These are phyloP conservation scores for Zygoascus bituminiphila DNA, from an alignment of 805 yeast genomes.

Conservation along the genomic window DNA sequence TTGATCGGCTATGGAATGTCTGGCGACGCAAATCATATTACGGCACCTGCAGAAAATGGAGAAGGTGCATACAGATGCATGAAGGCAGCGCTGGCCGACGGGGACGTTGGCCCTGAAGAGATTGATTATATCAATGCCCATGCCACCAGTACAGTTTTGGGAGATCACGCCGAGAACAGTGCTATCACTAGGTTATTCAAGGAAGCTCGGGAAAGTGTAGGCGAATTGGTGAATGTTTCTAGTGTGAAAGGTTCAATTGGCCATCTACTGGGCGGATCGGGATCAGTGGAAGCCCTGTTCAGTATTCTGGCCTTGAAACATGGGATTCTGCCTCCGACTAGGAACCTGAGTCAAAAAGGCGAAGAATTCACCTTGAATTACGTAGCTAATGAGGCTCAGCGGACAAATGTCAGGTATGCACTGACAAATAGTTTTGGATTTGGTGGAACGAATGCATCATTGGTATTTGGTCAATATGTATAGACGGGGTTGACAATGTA, in stretches of 20 bases:
- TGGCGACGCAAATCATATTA: slow-evolving; percentile 88
- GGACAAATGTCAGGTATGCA: slow-evolving; percentile 44
- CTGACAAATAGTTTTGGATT: slow-evolving; percentile 91
- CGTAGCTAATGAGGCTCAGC: slow-evolving; percentile 42
- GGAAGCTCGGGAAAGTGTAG: slow-evolving; percentile 27
- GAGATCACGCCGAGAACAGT: slow-evolving; percentile 78
- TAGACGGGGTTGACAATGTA: not conserved
- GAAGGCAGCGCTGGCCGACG: slow-evolving; percentile 56
- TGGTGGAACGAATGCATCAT: slow-evolving; percentile 89
- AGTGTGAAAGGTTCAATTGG: slow-evolving; percentile 92
- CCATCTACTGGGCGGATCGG: slow-evolving; percentile 92
- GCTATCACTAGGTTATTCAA: slow-evolving; percentile 54
- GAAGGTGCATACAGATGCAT: slow-evolving; percentile 80
- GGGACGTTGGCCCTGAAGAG: slow-evolving; percentile 38
- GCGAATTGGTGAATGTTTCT: slow-evolving; percentile 38
- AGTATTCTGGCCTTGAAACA: slow-evolving; percentile 57
- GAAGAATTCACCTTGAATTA: slow-evolving; percentile 45
- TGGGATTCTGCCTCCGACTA: slow-evolving; percentile 65
- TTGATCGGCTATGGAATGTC: slow-evolving; percentile 81
- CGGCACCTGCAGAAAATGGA: slow-evolving; percentile 81
- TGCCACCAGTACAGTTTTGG: slow-evolving; percentile 87
- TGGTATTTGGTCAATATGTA: slow-evolving; percentile 27
- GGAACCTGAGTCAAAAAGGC: slow-evolving; percentile 54
- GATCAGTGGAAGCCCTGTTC: slow-evolving; percentile 84
- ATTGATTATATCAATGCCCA: slow-evolving; percentile 88